Percentiles rank a stretch among this genome's conserved stretches.
These are phyloP conservation scores for Sporisorium graminicola DNA, from an alignment of 1,284 basidiomycete genomes.

Conservation along the genomic window DNA sequence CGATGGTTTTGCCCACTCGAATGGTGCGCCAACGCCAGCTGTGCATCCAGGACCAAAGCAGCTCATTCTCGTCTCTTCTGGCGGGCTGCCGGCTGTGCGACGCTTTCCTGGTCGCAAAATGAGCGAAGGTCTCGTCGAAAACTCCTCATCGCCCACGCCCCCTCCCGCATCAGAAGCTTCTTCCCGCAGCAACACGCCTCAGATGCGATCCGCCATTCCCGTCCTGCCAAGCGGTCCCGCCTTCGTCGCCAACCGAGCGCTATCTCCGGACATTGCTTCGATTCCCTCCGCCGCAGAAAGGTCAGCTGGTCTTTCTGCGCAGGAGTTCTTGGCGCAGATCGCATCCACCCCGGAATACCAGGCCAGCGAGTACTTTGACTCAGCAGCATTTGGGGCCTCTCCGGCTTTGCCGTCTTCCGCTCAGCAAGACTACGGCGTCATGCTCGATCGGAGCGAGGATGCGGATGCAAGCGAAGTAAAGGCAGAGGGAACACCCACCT, in stretches of 20 bases:
- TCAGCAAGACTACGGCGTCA: neutral
- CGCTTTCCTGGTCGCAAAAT: conserved; percentile 35
- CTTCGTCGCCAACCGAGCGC: conserved; percentile 20
- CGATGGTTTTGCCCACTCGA: neutral
- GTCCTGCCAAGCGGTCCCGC: conserved; percentile 45
- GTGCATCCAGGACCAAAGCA: conserved; percentile 32
- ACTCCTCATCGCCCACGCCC: conserved; percentile 9
- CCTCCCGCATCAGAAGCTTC: conserved; percentile 19
- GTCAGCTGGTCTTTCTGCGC: conserved; percentile 19
- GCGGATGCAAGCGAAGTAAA: neutral
- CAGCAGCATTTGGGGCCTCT: neutral
- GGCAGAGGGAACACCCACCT: neutral
- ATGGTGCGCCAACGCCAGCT: neutral
- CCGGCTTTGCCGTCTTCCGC: conserved; percentile 1
- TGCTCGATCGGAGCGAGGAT: neutral
- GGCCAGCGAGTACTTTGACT: conserved; percentile 35
- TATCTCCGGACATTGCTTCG: conserved; percentile 19
- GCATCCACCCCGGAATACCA: conserved; percentile 42
- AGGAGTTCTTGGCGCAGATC: conserved; percentile 44
- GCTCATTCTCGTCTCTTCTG: conserved; percentile 35
- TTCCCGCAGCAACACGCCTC: conserved; percentile 36
- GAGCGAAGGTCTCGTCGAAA: conserved; percentile 27
- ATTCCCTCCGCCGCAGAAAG: neutral
- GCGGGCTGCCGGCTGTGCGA: conserved; percentile 30
- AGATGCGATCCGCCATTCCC: conserved; percentile 40